Conservation (phyloP, 2,329 filamentous ascomycete genomes). For the Bipolaris zeicola region DNA sequence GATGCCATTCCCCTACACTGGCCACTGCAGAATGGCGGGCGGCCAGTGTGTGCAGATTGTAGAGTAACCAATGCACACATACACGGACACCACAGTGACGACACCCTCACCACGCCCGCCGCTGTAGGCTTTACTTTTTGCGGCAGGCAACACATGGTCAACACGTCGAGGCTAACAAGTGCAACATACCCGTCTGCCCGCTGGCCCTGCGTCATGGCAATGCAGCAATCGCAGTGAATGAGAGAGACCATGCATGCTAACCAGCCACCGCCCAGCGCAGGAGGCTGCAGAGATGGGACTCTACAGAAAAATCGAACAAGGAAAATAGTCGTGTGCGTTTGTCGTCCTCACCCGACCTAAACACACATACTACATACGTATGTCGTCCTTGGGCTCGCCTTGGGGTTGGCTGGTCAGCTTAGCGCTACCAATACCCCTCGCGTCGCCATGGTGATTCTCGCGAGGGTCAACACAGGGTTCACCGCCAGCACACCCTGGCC, state of each 20-base stretch:
- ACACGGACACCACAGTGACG: not conserved
- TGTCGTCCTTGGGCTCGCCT: constrained; percentile 3
- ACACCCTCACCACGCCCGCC: not conserved
- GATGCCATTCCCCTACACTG: not conserved
- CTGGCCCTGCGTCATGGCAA: constrained; percentile 5
- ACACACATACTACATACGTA: too few species aligned
- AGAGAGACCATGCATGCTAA: not conserved
- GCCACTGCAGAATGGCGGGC: not conserved
- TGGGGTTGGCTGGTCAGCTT: constrained; percentile 12
- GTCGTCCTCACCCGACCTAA: not conserved
- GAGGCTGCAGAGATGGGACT: not conserved
- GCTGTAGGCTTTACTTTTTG: not conserved
- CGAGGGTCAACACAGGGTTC: constrained; percentile 28
- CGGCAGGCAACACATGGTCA: not conserved
- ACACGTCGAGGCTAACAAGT: not conserved
- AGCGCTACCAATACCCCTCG: constrained; percentile 23
- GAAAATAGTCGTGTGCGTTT: constrained; percentile 3
- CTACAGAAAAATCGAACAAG: not conserved
- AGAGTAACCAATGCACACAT: not conserved
- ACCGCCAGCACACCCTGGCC: constrained; percentile 25
- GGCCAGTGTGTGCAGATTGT: not conserved
- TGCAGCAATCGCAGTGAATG: not conserved
- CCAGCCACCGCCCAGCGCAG: not conserved
- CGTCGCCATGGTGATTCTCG: constrained; percentile 32
- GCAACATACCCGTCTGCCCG: not conserved